Evolutionary conservation across 1,284 basidiomycete genomes (phyloP).

Genomic region (Vanrija sp.): DNA sequence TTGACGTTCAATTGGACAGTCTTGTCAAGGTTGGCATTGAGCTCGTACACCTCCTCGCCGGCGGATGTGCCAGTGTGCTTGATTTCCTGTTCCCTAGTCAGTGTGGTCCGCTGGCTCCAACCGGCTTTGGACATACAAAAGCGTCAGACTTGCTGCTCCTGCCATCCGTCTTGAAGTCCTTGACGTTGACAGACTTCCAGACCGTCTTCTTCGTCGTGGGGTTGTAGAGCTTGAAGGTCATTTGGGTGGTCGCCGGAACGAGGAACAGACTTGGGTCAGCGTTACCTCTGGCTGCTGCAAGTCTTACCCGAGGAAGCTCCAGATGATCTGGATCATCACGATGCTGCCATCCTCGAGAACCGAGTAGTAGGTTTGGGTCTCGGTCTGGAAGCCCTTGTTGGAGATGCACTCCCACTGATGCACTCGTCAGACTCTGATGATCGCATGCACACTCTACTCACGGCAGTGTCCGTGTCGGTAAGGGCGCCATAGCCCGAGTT

Average conservation of each 20-base stretch:
- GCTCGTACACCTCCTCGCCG: conserved; percentile 68
- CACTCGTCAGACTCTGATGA: not conserved
- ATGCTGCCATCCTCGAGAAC: conserved; percentile 76
- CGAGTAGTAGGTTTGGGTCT: conserved; percentile 88
- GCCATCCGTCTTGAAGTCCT: conserved; percentile 76
- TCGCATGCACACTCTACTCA: conserved; percentile 15
- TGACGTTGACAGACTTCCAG: conserved; percentile 89
- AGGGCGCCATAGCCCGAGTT: conserved; percentile 38
- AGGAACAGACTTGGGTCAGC: conserved; percentile 38
- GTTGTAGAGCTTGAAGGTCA: conserved; percentile 87
- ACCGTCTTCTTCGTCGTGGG: conserved; percentile 68
- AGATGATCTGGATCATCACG: conserved; percentile 88
- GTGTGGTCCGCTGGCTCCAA: not conserved
- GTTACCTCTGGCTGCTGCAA: not conserved
- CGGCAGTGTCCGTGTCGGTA: conserved; percentile 42
- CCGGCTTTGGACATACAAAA: conserved; percentile 56
- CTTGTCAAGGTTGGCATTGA: conserved; percentile 73
- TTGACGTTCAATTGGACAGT: conserved; percentile 78
- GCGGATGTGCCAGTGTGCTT: conserved; percentile 61
- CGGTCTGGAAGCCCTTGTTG: conserved; percentile 73
- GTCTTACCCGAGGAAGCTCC: conserved; percentile 88
- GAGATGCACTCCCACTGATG: conserved; percentile 68
- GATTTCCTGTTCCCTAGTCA: conserved; percentile 51
- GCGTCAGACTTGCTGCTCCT: conserved; percentile 85
- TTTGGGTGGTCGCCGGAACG: conserved; percentile 77